Percentiles rank a stretch among this genome's conserved stretches.
These are phyloP conservation scores for Metarhizium humberi DNA, from an alignment of 2,329 filamentous ascomycete species.

Conservation along the genomic window DNA sequence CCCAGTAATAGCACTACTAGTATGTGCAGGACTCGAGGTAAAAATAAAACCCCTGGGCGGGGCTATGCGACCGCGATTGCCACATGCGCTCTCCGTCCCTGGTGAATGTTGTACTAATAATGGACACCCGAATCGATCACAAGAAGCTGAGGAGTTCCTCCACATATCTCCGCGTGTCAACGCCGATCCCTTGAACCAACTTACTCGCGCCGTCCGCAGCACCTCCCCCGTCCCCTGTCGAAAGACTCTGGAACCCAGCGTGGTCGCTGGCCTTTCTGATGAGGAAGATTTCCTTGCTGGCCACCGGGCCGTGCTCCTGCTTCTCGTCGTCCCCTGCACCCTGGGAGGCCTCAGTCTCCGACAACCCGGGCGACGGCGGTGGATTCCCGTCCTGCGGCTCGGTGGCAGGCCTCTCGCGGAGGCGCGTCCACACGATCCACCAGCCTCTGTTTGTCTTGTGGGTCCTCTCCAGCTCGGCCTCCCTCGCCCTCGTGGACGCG, in stretches of 20 bases:
- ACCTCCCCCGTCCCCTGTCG: slow-evolving; percentile 27
- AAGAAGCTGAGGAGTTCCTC: slow-evolving; percentile 59
- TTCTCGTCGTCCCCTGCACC: background rate
- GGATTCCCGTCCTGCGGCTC: slow-evolving; percentile 11
- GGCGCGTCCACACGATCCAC: slow-evolving; percentile 60
- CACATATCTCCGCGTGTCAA: slow-evolving; percentile 68
- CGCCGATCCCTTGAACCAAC: slow-evolving; percentile 63
- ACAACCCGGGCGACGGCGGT: slow-evolving; percentile 2
- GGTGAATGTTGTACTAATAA: background rate
- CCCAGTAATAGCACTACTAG: too few relatives aligned
- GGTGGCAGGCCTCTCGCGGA: slow-evolving; percentile 29
- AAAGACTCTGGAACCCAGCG: slow-evolving; percentile 26
- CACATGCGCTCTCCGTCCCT: too few relatives aligned
- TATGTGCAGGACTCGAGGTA: too few relatives aligned
- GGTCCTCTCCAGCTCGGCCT: slow-evolving; percentile 47
- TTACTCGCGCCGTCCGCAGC: slow-evolving; percentile 48
- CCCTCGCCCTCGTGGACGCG: slow-evolving; percentile 28
- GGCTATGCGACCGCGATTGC: too few relatives aligned
- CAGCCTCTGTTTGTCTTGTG: slow-evolving; percentile 58
- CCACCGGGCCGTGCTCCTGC: slow-evolving; percentile 3
- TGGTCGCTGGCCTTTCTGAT: slow-evolving; percentile 52
- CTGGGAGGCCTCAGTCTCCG: background rate
- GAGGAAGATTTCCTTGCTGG: slow-evolving; percentile 52
- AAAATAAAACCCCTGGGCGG: too few relatives aligned
- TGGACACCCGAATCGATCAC: slow-evolving; percentile 6